Evolutionary conservation across 257 asterid genomes (phyloP), one percentile per base, ranked within the genome.

Genomic region (Penstemon barbatus): DNA sequence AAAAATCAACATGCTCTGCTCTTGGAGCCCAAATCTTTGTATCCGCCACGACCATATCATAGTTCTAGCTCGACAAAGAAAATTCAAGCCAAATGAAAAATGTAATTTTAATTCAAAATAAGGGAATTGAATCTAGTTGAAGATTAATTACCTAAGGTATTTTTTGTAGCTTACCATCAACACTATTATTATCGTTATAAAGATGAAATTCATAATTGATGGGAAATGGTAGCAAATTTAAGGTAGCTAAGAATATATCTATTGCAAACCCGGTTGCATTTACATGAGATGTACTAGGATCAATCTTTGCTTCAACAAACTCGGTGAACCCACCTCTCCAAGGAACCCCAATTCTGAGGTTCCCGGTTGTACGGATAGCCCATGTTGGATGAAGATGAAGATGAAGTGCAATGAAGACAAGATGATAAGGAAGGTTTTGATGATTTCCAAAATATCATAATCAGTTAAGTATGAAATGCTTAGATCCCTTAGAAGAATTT

Each of bases 1-100:
- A 70, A 33, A 85, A 83, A 42, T 78, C 86, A 18, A 79, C 85
- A 36, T 41, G 49, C 2, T 41, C 8, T 42, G 92, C 61, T 33
- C 90, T 72, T 38, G 84, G 81, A 8, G 90, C 84, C 82, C 85
- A 65, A 61, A 80, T 76, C 7, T 93, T 84, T 0, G 80, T 74
- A 74, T 88, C 93, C 13, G 79, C 90, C 48, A 86, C 96, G 12
- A 86, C 82, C 72, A 82, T 77, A 53, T 84, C 86, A 58, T 5
- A 86, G 3, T 39, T 63, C 87, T 82, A 63, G 45, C 61, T 40
- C 46, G 48, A 39, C 37, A 37, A 50, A 57, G 38, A 49, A 57
- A 18, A 57, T 40, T 39, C 25, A 69, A 69, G 51, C 56, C 33
- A 49, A 7, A 74, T 33, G 10, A 13, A 51, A 39, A n/a, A 25